Evolutionary conservation across 192 early-diverging fungal species (phyloP).

Genomic region (Coemansia reversa): DNA sequence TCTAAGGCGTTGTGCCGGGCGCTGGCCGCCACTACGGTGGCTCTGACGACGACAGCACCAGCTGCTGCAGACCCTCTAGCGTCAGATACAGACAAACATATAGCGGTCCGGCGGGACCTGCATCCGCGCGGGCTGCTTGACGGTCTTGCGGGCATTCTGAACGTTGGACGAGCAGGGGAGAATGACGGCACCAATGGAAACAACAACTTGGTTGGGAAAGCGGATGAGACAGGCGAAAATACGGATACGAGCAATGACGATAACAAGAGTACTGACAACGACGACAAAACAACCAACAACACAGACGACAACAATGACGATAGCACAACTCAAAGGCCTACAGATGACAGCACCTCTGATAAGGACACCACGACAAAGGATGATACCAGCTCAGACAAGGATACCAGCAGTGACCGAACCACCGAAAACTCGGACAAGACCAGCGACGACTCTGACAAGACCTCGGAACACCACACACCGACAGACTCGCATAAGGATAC

Average conservation of each 20-base stretch:
- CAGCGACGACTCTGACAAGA: not conserved
- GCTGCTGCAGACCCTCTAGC: not conserved
- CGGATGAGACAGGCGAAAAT: conserved; percentile 2
- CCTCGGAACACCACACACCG: not conserved
- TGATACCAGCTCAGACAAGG: not conserved
- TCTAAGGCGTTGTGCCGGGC: conserved; percentile 22
- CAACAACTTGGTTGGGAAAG: not conserved
- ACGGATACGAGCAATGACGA: not conserved
- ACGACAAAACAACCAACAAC: no score
- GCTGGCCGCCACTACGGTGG: conserved; percentile 30
- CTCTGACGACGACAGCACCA: no score
- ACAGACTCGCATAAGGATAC: not conserved
- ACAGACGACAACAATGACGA: conserved; percentile 9
- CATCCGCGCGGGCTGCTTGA: conserved; percentile 26
- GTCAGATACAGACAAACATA: not conserved
- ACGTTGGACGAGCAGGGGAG: conserved; percentile 1
- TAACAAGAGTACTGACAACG: not conserved
- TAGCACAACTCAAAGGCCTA: conserved; percentile 1
- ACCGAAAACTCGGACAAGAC: not conserved
- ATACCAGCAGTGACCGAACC: not conserved
- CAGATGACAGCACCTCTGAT: conserved; percentile 9
- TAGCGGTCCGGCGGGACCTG: no score
- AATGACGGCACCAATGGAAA: not conserved
- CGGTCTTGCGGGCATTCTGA: conserved; percentile 8
- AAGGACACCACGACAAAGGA: not conserved